Evolutionary conservation across 768 basidiomycete genomes (phyloP), one percentile per base, ranked within the genome.

Genomic region (Macrolepiota albuminosa): DNA sequence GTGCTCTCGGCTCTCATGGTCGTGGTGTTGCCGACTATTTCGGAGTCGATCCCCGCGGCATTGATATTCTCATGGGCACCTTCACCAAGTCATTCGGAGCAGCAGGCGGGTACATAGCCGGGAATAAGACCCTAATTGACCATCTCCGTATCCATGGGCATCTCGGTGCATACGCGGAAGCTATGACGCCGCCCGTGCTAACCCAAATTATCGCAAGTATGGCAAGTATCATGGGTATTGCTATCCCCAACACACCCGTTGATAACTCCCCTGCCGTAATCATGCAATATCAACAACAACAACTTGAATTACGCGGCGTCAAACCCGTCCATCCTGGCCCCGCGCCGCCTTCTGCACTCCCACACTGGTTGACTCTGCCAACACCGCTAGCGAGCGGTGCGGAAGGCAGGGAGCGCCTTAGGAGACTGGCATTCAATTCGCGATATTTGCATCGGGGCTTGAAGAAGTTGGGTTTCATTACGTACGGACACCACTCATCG

Each of bases 61-160:
- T 98, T 63, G 97, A 99, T 69, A 81, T 99, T 62, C 84, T 97
- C 62, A 99, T 99, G 97, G 97, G 97, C 52, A 99, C 97, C 0
- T 97, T 99, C 73, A 99, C 96, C 29, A 93, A 93, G 72, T 93
- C 91, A 0, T 95, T 95, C 67, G 93, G 93, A 57, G 91, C 94
- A 0, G 89, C 95, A 0, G 96, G 96, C 49, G 96, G 97, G 3
- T 98, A 98, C 75, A 88, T 99, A 62, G 82, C 95, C 4, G 95
- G 95, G 7, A 85, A 76, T 65, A 95, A 92, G 68, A 72, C 77
- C 2, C 76, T 96, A 61, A 88, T 98, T 63, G 88, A 93, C 64
- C 79, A 86, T 6, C 81, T 99, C 8, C 91, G 95, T 14, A 68
- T 94, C 26, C 82, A 84, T 49, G 91, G 91, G 1, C 87, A 96